These are phyloP conservation scores for Blastomyces silverae DNA, from an alignment of 2,329 filamentous ascomycete genomes.

Conservation along the genomic window DNA sequence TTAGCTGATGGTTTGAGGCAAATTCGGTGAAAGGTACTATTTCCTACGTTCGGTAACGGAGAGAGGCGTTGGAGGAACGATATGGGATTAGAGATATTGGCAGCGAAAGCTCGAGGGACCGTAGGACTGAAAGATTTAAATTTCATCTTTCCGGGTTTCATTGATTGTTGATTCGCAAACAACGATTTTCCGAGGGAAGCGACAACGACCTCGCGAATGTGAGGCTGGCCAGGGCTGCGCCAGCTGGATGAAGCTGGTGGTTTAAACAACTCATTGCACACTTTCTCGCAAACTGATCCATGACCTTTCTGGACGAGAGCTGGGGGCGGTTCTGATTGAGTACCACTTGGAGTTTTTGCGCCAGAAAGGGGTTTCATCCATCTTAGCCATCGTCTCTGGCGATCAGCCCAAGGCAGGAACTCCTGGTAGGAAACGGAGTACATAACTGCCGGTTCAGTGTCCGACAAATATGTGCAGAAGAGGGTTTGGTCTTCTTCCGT, in stretches of 20 bases:
- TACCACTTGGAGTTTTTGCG: constrained; percentile 17
- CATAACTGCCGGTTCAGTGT: constrained; percentile 26
- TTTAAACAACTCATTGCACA: constrained; percentile 18
- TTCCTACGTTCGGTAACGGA: constrained; percentile 19
- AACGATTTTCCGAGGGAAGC: constrained; percentile 37
- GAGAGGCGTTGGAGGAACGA: constrained; percentile 30
- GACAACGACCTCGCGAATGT: constrained; percentile 31
- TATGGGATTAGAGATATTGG: constrained; percentile 31
- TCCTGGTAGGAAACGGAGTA: constrained; percentile 25
- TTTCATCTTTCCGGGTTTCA: constrained; percentile 24
- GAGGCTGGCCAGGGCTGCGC: constrained; percentile 9
- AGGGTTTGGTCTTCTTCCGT: constrained; percentile 22
- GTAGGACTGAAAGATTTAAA: constrained; percentile 30
- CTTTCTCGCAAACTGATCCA: constrained; percentile 12
- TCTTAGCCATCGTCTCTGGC: constrained; percentile 34
- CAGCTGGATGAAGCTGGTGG: neutral
- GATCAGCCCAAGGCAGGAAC: constrained; percentile 30
- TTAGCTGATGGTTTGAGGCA: constrained; percentile 31
- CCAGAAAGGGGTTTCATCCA: constrained; percentile 32
- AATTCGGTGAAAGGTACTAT: constrained; percentile 26
- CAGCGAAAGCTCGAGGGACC: constrained; percentile 31
- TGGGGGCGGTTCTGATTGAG: constrained; percentile 15
- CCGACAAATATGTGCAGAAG: constrained; percentile 34
- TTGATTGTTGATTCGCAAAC: constrained; percentile 28
- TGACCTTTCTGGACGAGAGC: constrained; percentile 16